These are phyloP conservation scores for Talaromyces sp. DNA, from an alignment of 2,329 filamentous ascomycete species.

Conservation along the genomic window DNA sequence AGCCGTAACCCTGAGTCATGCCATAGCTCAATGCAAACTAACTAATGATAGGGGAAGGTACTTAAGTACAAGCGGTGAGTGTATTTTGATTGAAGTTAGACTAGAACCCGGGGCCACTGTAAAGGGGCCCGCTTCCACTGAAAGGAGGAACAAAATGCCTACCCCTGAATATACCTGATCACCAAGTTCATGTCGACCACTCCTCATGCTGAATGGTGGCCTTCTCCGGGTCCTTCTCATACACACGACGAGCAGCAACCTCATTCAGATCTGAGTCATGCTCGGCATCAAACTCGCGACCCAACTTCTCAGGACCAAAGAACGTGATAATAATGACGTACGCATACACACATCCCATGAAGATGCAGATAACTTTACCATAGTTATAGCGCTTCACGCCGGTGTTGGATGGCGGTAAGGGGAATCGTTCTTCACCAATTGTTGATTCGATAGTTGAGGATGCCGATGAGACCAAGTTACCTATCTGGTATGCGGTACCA, in stretches of 20 bases:
- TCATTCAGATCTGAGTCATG: conserved; percentile 49
- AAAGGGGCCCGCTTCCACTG: no score
- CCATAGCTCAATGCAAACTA: no score
- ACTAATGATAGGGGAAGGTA: no score
- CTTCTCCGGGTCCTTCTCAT: conserved; percentile 36
- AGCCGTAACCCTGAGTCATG: no score
- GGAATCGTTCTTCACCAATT: conserved; percentile 70
- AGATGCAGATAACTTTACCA: conserved; percentile 83
- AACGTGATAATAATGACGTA: conserved; percentile 56
- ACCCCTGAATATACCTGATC: neutral
- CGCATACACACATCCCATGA: conserved; percentile 79
- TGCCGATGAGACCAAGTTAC: conserved; percentile 16
- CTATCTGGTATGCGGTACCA: conserved; percentile 59
- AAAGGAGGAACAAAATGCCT: no score
- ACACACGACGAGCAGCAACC: conserved; percentile 38
- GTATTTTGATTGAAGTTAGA: no score
- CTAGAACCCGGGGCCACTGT: no score
- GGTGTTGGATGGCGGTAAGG: conserved; percentile 59
- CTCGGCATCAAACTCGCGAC: conserved; percentile 48
- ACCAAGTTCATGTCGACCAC: neutral
- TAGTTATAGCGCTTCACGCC: conserved; percentile 65
- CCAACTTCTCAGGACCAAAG: conserved; percentile 50
- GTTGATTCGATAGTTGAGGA: conserved; percentile 38
- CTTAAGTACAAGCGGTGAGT: no score
- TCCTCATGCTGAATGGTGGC: conserved; percentile 19